Conservation (phyloP, 2,329 filamentous ascomycete genomes). For the Fusarium pseudocircinatum region DNA sequence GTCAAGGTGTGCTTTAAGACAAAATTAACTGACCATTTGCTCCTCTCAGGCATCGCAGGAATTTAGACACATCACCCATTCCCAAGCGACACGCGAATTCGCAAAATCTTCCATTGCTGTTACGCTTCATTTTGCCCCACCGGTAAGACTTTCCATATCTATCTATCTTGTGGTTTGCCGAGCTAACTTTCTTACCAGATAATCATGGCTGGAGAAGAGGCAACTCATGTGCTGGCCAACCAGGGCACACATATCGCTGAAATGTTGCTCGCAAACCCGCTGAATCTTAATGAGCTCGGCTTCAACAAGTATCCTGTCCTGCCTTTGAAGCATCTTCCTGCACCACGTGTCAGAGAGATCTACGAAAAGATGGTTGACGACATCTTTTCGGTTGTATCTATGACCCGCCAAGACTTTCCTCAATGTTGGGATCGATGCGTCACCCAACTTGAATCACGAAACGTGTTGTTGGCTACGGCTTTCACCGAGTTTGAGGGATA, state of each 20-base stretch:
- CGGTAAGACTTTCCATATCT: rapidly evolving
- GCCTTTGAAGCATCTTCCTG: rapidly evolving
- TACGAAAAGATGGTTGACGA: not conserved
- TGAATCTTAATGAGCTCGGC: not conserved
- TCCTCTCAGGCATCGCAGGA: rapidly evolving
- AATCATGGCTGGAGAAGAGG: not conserved
- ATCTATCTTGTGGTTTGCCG: rapidly evolving
- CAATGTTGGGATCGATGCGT: not conserved
- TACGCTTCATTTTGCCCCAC: rapidly evolving
- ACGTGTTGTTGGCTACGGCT: not conserved
- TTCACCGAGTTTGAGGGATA: not conserved
- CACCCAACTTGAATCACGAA: not conserved
- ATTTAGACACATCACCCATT: rapidly evolving
- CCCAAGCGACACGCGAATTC: rapidly evolving
- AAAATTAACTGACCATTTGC: not conserved
- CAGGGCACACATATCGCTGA: not conserved
- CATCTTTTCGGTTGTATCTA: not conserved
- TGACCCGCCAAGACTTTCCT: not conserved
- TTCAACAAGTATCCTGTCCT: not conserved
- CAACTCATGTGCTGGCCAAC: not conserved
- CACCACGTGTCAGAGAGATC: not conserved
- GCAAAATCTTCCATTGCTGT: not conserved
- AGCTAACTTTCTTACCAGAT: rapidly evolving
- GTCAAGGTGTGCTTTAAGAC: not conserved
- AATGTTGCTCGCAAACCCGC: rapidly evolving